Conservation (phyloP, 345 rosid species). For the Rhodamnia rubescens region DNA sequence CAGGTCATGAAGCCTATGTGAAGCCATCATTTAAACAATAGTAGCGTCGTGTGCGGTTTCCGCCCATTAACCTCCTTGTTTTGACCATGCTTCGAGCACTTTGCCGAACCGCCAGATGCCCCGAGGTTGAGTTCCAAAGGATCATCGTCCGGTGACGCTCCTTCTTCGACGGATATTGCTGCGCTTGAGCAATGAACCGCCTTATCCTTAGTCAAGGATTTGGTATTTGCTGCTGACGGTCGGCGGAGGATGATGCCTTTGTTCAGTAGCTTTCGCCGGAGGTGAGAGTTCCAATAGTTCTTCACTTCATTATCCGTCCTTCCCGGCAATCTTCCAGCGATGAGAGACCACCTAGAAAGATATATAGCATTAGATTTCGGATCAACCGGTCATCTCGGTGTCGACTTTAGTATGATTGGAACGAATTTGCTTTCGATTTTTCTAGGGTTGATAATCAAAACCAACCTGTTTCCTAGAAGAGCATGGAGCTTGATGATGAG, state of each 20-base stretch:
- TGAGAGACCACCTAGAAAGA: constrained; percentile 16
- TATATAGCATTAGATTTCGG: not conserved
- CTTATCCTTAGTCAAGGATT: not conserved
- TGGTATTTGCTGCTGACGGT: not conserved
- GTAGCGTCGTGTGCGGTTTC: not conserved
- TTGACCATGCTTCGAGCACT: not conserved
- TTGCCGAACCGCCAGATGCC: not conserved
- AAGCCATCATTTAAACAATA: not conserved
- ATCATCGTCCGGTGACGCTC: not conserved
- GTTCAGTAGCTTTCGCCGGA: constrained; percentile 10
- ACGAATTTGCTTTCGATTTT: not conserved
- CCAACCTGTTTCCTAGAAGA: constrained; percentile 20
- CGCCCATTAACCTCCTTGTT: not conserved
- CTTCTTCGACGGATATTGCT: not conserved
- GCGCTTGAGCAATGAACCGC: not conserved
- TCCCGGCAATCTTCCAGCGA: constrained; percentile 27
- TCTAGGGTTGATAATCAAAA: not conserved
- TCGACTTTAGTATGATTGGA: not conserved
- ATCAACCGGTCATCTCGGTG: not conserved
- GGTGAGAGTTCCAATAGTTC: constrained; percentile 24
- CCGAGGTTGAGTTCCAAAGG: not conserved
- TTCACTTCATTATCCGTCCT: constrained; percentile 25
- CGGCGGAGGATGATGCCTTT: not conserved
- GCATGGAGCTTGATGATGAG: constrained; percentile 24
- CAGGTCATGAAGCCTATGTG: not conserved